These are phyloP conservation scores for Phialophora macrospora DNA, from an alignment of 2,329 filamentous ascomycete genomes.

Conservation along the genomic window DNA sequence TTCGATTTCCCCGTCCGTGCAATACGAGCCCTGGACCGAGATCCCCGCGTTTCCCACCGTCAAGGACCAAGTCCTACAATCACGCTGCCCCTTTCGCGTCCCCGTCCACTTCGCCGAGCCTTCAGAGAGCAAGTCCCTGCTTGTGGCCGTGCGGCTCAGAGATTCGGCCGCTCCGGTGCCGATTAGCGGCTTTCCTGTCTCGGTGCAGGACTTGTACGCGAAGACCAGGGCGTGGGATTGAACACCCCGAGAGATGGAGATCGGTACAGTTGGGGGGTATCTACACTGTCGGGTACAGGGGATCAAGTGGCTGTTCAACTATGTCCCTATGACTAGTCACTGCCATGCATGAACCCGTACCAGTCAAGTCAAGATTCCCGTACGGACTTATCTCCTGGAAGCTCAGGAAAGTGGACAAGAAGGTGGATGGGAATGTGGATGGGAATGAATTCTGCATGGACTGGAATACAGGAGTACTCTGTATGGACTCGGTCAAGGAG, in stretches of 20 bases:
- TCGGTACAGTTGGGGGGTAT: too few species aligned
- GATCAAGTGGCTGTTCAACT: too few species aligned
- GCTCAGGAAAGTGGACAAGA: too few species aligned
- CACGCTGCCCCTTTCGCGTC: slow-evolving; percentile 12
- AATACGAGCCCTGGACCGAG: slow-evolving; percentile 16
- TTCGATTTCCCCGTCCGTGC: not conserved
- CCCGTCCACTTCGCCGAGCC: slow-evolving; percentile 8
- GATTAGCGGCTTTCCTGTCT: slow-evolving; percentile 16
- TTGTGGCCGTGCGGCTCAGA: slow-evolving; percentile 15
- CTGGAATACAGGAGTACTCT: too few species aligned
- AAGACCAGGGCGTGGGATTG: slow-evolving; percentile 14
- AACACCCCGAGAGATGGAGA: not conserved
- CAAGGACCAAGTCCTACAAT: slow-evolving; percentile 1
- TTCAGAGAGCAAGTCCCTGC: slow-evolving; percentile 8
- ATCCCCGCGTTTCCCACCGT: not conserved
- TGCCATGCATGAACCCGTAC: too few species aligned
- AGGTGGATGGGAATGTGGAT: too few species aligned
- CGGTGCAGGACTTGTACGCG: slow-evolving; percentile 4
- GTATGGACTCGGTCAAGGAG: too few species aligned
- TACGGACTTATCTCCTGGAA: too few species aligned
- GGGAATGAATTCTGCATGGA: too few species aligned
- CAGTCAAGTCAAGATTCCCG: too few species aligned
- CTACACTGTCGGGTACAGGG: too few species aligned
- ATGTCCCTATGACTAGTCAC: too few species aligned
- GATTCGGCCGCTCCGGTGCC: slow-evolving; percentile 3